phyloP scores from a whole-genome alignment of 768 basidiomycete species.

The Trichaptum fuscoviolaceum region DNA sequence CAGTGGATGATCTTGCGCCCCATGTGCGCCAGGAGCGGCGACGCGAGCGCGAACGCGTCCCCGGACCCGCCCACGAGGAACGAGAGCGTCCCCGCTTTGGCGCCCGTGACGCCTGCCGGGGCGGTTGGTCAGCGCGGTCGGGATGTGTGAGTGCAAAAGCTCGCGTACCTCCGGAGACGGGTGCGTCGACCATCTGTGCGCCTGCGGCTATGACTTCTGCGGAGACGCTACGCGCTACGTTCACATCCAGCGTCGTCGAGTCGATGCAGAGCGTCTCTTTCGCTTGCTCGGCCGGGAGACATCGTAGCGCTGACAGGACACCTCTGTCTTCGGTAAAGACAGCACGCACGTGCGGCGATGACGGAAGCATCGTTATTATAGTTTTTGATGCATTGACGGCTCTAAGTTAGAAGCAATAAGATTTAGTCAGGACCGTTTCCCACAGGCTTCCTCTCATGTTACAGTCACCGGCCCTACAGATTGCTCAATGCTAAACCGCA shows the following conservation, averaged over 20 bases:
- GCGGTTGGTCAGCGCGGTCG: background rate
- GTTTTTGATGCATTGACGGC: constrained; percentile 58
- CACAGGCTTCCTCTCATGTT: background rate
- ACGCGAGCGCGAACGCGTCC: constrained; percentile 48
- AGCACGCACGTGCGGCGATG: constrained; percentile 77
- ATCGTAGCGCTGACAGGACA: constrained; percentile 58
- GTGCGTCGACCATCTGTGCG: constrained; percentile 84
- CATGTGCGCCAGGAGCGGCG: constrained; percentile 65
- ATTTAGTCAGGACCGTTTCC: constrained; percentile 6
- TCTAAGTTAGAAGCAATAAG: constrained; percentile 30
- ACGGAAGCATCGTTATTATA: constrained; percentile 89
- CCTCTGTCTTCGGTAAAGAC: constrained; percentile 64
- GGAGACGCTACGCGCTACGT: constrained; percentile 64
- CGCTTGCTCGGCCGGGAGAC: constrained; percentile 32
- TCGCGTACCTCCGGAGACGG: constrained; percentile 82
- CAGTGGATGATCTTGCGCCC: constrained; percentile 80
- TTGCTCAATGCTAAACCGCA: background rate
- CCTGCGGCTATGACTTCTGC: constrained; percentile 44
- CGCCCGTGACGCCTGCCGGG: constrained; percentile 70
- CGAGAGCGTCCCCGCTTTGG: constrained; percentile 80
- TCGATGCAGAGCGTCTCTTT: constrained; percentile 70
- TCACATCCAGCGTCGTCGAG: constrained; percentile 86
- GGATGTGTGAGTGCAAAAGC: background rate
- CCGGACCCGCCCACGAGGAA: constrained; percentile 87
- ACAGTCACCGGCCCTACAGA: background rate